These are phyloP conservation scores for Quercus aquifolioides DNA, from an alignment of 306 rosid genomes.

Conservation along the genomic window DNA sequence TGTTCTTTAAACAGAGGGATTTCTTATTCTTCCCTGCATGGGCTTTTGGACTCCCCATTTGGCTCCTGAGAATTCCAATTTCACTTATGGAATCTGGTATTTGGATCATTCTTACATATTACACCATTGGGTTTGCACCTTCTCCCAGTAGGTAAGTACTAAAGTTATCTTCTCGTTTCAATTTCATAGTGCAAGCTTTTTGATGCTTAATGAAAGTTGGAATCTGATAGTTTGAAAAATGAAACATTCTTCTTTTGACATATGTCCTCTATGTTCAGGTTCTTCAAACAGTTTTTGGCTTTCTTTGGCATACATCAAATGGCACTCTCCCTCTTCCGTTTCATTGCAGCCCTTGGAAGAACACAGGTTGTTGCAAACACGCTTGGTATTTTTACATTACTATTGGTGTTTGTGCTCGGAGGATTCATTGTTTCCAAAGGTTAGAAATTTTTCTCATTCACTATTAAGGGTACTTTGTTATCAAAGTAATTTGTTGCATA, in stretches of 20 bases:
- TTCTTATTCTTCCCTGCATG: conserved; percentile 76
- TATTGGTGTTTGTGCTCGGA: conserved; percentile 50
- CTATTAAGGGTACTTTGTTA: background rate
- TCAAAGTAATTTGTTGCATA: background rate
- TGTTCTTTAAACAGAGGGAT: conserved; percentile 75
- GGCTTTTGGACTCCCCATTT: conserved; percentile 75
- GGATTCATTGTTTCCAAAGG: conserved; percentile 61
- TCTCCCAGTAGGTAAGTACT: conserved; percentile 53
- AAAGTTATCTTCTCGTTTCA: background rate
- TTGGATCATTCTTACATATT: conserved; percentile 72
- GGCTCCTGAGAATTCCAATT: conserved; percentile 70
- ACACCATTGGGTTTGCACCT: conserved; percentile 84
- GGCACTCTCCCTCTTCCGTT: conserved; percentile 61
- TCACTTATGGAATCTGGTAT: conserved; percentile 64
- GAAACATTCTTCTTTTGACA: background rate
- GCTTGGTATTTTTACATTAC: conserved; percentile 42
- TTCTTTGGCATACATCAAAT: conserved; percentile 58
- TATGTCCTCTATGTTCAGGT: conserved; percentile 27
- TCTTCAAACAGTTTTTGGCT: conserved; percentile 52
- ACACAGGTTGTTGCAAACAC: conserved; percentile 46
- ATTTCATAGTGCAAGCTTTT: background rate
- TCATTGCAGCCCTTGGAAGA: conserved; percentile 58
- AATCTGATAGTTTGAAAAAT: background rate
- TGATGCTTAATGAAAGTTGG: background rate
- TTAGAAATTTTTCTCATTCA: conserved; percentile 9